Conservation (phyloP, 1,139 yeast genomes). For the Pichia sp. region DNA sequence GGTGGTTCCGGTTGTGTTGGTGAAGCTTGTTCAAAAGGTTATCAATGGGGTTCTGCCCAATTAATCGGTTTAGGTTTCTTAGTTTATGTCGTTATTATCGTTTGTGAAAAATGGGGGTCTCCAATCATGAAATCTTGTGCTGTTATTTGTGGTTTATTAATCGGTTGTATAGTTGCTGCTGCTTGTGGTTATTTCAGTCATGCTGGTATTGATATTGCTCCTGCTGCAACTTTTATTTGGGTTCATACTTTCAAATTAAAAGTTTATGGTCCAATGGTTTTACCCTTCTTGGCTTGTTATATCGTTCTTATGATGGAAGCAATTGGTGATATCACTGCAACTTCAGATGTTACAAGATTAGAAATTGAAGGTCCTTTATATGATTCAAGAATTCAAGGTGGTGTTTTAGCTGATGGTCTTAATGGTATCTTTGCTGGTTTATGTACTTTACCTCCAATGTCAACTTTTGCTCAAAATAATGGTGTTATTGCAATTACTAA, state of each 20-base stretch:
- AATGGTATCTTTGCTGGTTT: slow-evolving; percentile 70
- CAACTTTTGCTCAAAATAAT: slow-evolving; percentile 88
- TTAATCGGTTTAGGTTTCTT: slow-evolving; percentile 82
- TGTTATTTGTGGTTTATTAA: slow-evolving; percentile 71
- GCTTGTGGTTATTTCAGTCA: slow-evolving; percentile 76
- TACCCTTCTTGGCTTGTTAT: slow-evolving; percentile 78
- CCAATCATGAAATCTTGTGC: slow-evolving; percentile 94
- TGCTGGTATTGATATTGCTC: slow-evolving; percentile 55
- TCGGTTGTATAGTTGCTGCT: slow-evolving; percentile 89
- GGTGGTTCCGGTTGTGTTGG: slow-evolving; percentile 75
- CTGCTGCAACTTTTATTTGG: slow-evolving; percentile 84
- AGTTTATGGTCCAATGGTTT: slow-evolving; percentile 75
- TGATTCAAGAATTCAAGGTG: slow-evolving; percentile 88
- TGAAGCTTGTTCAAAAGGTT: slow-evolving; percentile 39
- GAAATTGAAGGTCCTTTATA: slow-evolving; percentile 75
- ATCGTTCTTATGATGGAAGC: slow-evolving; percentile 83
- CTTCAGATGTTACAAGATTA: slow-evolving; percentile 80
- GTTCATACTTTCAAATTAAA: slow-evolving; percentile 69
- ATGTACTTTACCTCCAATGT: slow-evolving; percentile 73
- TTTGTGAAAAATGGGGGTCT: slow-evolving; percentile 84
- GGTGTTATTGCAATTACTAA: slow-evolving; percentile 89
- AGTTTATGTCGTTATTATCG: slow-evolving; percentile 64
- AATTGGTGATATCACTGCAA: slow-evolving; percentile 89
- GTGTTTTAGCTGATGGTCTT: slow-evolving; percentile 74
- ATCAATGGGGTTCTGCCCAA: slow-evolving; percentile 79